Evolutionary conservation across 1,139 yeast genomes (phyloP), one percentile per base, ranked within the genome.

Genomic region (Candida labiduridarum): DNA sequence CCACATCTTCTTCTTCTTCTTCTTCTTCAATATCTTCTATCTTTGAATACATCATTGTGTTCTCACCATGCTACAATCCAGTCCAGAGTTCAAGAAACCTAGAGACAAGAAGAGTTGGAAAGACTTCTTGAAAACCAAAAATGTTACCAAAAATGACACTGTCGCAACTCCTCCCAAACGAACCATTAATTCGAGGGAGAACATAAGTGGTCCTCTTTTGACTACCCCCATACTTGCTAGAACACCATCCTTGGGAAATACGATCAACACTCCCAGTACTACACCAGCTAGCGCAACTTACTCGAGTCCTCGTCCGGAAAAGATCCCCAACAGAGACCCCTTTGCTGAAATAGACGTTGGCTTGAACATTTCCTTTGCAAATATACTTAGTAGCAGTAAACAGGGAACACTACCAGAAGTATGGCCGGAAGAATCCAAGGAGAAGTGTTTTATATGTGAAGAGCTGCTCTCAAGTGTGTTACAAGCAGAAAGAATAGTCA

Each of bases 381-480:
- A 43, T 29, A 50, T 52, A 35, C 49, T 51, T 11, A 49, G 36
- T 18, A 42, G 38, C 16, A 50, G 38, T 25, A 41, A 31, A 27
- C 22, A 16, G 27, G 31, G 9, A 31, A 9, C 38, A 31, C 16
- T 45, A 18, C 44, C 42, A 18, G 14, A 30, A 11, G n/a, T 19
- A 15, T 29, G 38, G 12, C 22, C 8, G n/a, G 42, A 29, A 27
- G 29, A 22, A 10, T 19, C 15, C 16, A 36, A 41, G 15, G 52
- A 50, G 19, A 58, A 50, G 18, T 75, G 80, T 50, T 70, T 68
- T 44, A 64, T 75, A 9, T 75, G 80, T 55, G 67, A 66, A 12
- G 79, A 75, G 49, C 56, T 61, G 10, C 60, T 74, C 12, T 61
- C 66, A 44, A 63, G 68, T 12, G 70, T 67, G 44, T 61, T 75